Evolutionary conservation across 192 early-diverging fungal genomes (phyloP).

Genomic region (Umbelopsis sp.): DNA sequence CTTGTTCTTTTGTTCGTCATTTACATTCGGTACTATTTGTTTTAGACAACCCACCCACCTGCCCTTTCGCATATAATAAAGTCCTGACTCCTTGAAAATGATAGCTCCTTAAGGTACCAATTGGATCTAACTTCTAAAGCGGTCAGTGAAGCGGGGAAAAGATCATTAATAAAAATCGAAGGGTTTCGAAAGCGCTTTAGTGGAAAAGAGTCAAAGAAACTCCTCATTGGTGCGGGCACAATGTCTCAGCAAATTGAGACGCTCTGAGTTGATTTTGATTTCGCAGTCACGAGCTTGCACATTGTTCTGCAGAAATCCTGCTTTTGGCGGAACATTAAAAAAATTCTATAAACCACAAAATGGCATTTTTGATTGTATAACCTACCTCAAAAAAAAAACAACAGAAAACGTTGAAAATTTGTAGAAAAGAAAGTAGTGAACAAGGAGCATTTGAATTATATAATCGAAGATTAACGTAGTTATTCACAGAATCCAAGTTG

Average conservation of each 20-base stretch:
- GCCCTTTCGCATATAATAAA: neutral
- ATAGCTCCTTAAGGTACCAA: neutral
- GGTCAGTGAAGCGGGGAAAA: too few species aligned
- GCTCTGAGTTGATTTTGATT: neutral
- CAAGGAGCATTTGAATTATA: too few species aligned
- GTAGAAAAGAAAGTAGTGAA: too few species aligned
- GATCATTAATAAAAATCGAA: neutral
- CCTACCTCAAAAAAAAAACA: neutral
- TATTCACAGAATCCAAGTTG: neutral
- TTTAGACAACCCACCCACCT: constrained; percentile 27
- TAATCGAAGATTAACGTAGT: too few species aligned
- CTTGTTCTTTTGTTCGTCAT: constrained; percentile 82
- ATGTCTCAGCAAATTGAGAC: neutral
- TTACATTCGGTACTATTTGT: constrained; percentile 61
- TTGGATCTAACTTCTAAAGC: too few species aligned
- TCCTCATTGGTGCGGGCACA: neutral
- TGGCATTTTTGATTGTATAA: too few species aligned
- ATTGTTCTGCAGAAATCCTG: too few species aligned
- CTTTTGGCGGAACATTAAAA: too few species aligned
- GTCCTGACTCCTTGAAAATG: neutral
- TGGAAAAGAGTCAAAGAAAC: neutral
- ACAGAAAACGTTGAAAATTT: neutral
- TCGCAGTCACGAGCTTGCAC: too few species aligned
- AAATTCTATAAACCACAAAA: too few species aligned
- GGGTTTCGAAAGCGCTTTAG: neutral